A percentile compares a stretch with the other conserved stretches of the same genome.
Conservation (phyloP, 1,284 basidiomycete genomes). For the Pseudozyma thailandica region DNA sequence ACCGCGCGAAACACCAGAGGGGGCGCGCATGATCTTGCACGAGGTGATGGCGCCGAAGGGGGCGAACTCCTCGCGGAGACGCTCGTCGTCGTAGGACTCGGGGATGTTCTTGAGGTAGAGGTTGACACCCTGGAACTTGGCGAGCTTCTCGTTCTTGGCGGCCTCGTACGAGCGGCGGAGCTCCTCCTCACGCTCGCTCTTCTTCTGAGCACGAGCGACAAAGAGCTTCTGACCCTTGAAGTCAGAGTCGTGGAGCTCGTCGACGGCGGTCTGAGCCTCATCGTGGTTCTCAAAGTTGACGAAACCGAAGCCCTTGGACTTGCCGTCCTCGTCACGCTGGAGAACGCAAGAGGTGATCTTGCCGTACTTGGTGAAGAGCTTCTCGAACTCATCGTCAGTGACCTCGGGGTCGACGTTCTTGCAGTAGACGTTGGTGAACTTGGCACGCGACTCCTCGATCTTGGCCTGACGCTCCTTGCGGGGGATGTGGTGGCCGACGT, state of each 20-base stretch:
- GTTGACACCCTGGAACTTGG: conserved; percentile 99
- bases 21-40: conserved; percentile 98
- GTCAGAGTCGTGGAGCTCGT: conserved; percentile 88
- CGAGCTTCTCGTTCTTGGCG: conserved; percentile 94
- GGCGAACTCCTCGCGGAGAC: conserved; percentile 78
- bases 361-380: conserved; percentile 84
- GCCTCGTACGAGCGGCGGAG: conserved; percentile 91
- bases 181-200: conserved; percentile 97
- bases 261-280: conserved; percentile 88
- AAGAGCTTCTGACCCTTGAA: conserved; percentile 90
- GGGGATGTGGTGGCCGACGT: conserved; percentile 96
- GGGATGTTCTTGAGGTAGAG: conserved; percentile 95
- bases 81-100: conserved; percentile 68
- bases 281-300: conserved; percentile 96
- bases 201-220: conserved; percentile 97
- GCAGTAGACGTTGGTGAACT: conserved; percentile 98
- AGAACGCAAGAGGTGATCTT: conserved; percentile 87
- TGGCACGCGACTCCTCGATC: conserved; percentile 94
- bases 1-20: conserved; percentile 81
- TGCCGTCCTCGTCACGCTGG: conserved; percentile 82
- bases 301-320: conserved; percentile 94
- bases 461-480: conserved; percentile 86
- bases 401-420: conserved; percentile 93
- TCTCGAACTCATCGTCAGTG: conserved; percentile 86
- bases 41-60: conserved; percentile 96